Percentiles rank a stretch among this genome's conserved stretches.
Conservation (phyloP, 2,329 filamentous ascomycete species). For the Pseudogymnoascus sp. region DNA sequence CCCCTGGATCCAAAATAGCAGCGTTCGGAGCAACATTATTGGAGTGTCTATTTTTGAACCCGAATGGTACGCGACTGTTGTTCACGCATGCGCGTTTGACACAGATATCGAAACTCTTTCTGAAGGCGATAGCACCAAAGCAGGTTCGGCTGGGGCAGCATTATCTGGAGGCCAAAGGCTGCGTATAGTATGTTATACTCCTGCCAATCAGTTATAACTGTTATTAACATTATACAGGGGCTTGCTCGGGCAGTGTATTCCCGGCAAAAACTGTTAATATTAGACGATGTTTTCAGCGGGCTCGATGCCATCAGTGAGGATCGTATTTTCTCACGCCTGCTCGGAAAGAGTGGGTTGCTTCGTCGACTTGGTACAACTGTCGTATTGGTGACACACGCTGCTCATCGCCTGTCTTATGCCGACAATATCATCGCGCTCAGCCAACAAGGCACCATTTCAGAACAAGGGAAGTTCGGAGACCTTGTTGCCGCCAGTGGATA, state of each 20-base stretch:
- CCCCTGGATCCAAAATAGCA: constrained; percentile 20
- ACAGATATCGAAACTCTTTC: constrained; percentile 30
- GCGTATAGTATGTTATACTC: constrained; percentile 28
- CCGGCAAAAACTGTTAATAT: constrained; percentile 16
- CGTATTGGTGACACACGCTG: constrained; percentile 28
- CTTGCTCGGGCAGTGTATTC: constrained; percentile 22
- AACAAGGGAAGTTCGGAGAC: constrained; percentile 17
- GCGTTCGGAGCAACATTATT: constrained; percentile 25
- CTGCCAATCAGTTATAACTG: neutral
- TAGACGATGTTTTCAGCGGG: constrained; percentile 23
- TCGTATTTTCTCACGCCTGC: constrained; percentile 16
- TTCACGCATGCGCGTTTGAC: constrained; percentile 31
- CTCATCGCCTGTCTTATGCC: constrained; percentile 29
- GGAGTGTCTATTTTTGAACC: constrained; percentile 18
- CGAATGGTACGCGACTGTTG: constrained; percentile 22
- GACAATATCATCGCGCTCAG: constrained; percentile 35
- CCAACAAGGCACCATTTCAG: constrained; percentile 21
- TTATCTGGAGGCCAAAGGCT: constrained; percentile 38
- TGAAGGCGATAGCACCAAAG: constrained; percentile 29
- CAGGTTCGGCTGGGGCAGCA: constrained; percentile 33
- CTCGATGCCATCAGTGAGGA: constrained; percentile 20
- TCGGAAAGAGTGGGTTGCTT: constrained; percentile 16
- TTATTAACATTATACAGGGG: constrained; percentile 23
- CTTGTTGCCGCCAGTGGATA: constrained; percentile 16
- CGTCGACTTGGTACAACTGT: constrained; percentile 28